Evolutionary conservation across 495 filamentous ascomycete species (phyloP), one percentile per base, ranked within the genome.

Genomic region (Daldinia grandis): DNA sequence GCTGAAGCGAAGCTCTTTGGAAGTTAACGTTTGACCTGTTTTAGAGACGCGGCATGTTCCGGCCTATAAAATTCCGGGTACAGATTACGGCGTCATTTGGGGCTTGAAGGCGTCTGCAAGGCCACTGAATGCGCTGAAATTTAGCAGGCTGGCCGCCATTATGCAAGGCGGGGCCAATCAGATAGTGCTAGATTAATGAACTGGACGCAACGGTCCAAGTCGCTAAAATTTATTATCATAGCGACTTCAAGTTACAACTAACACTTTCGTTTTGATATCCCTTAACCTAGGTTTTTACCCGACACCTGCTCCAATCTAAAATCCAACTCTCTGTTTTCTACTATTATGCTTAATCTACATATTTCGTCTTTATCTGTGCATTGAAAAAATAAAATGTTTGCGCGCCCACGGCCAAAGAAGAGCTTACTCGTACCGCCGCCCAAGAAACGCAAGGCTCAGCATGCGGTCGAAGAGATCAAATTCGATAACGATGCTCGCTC

Each of bases 401-500:
- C 78, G 8, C 76, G 78, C 53, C 84, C 85, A 27, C 79, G 85
- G 63, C 74, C 78, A n/a, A 85, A 85, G 66, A 85, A 85, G 72
- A 70, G 66, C 15, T 37, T 78, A 2, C 79, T 83, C 4, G 74
- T 76, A 14, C 87, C 87, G 8, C 82, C 87, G 15, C 72, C 82
- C n/a, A 94, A 92, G 78, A 87, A 85, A 70, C 83, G 91, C 58
- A 93, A 92, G 79, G 75, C 76, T n/a, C 74, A 76, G 3, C 80
- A 84, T 60, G 81, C 84, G 40, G 81, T 91, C 59, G 91, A 91
- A 70, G 92, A 94, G 75, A 90, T 99, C 79, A 89, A 83, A 44
- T 98, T 98, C 80, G 95, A 98, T 81, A 74, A 83, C 53, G 82
- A 83, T 50, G 90, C 90, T 44, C 88, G 95, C 55, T 84, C 89